phyloP scores from a whole-genome alignment of 176 grass and related monocot species.

The Raddia guianensis region DNA sequence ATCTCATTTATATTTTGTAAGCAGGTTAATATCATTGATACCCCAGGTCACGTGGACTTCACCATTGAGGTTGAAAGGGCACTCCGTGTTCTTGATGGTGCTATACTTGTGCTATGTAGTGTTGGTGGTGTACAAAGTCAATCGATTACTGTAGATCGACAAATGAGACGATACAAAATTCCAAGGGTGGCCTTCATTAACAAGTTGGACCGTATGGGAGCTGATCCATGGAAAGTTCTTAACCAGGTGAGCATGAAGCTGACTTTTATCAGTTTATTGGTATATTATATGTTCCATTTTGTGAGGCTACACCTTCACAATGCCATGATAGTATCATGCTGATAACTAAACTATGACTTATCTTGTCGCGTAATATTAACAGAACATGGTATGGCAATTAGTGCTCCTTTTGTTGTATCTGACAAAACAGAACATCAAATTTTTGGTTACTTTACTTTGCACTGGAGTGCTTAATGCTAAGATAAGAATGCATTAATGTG shows the following conservation, averaged over 20 bases:
- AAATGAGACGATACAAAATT: constrained; percentile 97
- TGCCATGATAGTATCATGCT: neutral
- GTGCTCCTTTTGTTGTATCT: neutral
- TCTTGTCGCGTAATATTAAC: neutral
- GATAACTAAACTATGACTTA: constrained; percentile 14
- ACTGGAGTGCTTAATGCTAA: neutral
- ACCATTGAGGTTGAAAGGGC: constrained; percentile 99
- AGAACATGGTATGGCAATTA: neutral
- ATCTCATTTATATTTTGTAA: constrained; percentile 34
- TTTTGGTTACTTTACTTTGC: constrained; percentile 30
- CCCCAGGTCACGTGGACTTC: constrained; percentile 98
- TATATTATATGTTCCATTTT: neutral
- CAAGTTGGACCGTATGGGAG: constrained; percentile 97
- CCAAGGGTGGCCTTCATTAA: constrained; percentile 97
- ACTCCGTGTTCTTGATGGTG: constrained; percentile 95
- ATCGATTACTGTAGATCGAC: constrained; percentile 96
- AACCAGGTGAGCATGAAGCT: constrained; percentile 62
- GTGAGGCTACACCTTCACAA: neutral
- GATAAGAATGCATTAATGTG: neutral
- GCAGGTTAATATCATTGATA: constrained; percentile 99
- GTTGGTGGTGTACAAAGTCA: constrained; percentile 99
- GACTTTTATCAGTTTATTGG: neutral
- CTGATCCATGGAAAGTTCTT: constrained; percentile 98
- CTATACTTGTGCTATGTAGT: constrained; percentile 97
- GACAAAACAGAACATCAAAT: neutral